A percentile compares a stretch with the other conserved stretches of the same genome.
Evolutionary conservation across 2,329 filamentous ascomycete species (phyloP).

Genomic region (Dryadomyces quercivorus): DNA sequence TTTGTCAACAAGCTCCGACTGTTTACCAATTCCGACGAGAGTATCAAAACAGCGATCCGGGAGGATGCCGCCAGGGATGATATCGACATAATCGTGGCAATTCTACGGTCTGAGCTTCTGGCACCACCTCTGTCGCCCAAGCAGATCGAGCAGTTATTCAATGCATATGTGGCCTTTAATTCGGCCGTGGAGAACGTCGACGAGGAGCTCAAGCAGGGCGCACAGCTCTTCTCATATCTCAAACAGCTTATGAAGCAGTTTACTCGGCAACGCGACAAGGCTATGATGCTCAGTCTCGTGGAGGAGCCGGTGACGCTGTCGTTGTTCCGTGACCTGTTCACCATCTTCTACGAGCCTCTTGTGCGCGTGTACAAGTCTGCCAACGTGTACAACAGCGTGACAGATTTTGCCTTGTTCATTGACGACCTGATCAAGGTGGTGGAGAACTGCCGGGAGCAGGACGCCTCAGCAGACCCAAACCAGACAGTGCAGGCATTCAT

Average conservation of each 20-base stretch:
- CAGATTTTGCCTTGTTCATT: constrained; percentile 85
- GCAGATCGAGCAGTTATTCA: constrained; percentile 78
- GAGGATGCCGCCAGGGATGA: constrained; percentile 60
- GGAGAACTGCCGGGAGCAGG: constrained; percentile 54
- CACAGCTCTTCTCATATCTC: constrained; percentile 83
- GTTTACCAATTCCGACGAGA: constrained; percentile 66
- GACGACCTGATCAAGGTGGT: constrained; percentile 79
- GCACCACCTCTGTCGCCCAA: constrained; percentile 56
- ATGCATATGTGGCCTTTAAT: constrained; percentile 94
- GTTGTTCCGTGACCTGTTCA: constrained; percentile 89
- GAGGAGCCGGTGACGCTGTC: constrained; percentile 97
- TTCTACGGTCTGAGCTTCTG: constrained; percentile 69
- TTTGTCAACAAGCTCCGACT: constrained; percentile 70
- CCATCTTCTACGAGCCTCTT: constrained; percentile 96
- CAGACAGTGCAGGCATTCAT: constrained; percentile 98
- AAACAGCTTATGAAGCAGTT: constrained; percentile 92
- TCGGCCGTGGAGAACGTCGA: constrained; percentile 86
- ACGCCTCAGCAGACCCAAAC: constrained; percentile 90
- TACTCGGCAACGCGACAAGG: constrained; percentile 84
- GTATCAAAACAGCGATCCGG: constrained; percentile 61
- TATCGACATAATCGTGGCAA: constrained; percentile 74
- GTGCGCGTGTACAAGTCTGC: constrained; percentile 97
- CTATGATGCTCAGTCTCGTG: constrained; percentile 92
- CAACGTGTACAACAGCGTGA: constrained; percentile 95
- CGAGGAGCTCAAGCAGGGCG: constrained; percentile 76